These are phyloP conservation scores for Sarcomyxa edulis DNA, from an alignment of 768 basidiomycete species.

Conservation along the genomic window DNA sequence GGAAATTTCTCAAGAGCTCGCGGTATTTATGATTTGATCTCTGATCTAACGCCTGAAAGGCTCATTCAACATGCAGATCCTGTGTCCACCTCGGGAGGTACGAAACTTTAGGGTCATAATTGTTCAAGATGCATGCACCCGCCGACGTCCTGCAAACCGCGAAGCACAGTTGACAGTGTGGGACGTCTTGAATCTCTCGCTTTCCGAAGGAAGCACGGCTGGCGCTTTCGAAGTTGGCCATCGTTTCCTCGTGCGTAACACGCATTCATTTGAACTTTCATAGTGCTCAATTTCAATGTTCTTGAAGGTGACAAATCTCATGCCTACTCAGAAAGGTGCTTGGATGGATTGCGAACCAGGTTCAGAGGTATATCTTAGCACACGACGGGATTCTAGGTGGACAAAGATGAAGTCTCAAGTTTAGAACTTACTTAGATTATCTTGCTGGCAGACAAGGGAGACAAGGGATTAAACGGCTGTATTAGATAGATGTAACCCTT, in stretches of 20 bases:
- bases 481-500: no score
- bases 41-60: not conserved
- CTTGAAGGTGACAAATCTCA: conserved; percentile 55
- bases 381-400: conserved; percentile 64
- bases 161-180: conserved; percentile 79
- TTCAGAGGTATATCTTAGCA: conserved; percentile 68
- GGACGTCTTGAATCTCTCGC: conserved; percentile 56
- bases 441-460: not conserved
- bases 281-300: conserved; percentile 7
- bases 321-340: conserved; percentile 60
- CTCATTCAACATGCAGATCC: conserved; percentile 26
- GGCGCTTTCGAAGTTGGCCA: conserved; percentile 57
- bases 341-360: conserved; percentile 64
- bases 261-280: conserved; percentile 1
- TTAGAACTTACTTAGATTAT: not conserved
- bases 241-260: conserved; percentile 54
- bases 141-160: conserved; percentile 45
- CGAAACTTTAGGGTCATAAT: conserved; percentile 72
- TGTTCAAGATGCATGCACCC: conserved; percentile 57
- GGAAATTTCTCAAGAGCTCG: conserved; percentile 69
- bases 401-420: conserved; percentile 25
- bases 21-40: conserved; percentile 33
- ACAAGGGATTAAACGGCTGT: no score
- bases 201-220: conserved; percentile 44
- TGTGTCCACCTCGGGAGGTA: conserved; percentile 71